These are phyloP conservation scores for Sugiyamaella qingdaonensis DNA, from an alignment of 805 yeast genomes.

Conservation along the genomic window DNA sequence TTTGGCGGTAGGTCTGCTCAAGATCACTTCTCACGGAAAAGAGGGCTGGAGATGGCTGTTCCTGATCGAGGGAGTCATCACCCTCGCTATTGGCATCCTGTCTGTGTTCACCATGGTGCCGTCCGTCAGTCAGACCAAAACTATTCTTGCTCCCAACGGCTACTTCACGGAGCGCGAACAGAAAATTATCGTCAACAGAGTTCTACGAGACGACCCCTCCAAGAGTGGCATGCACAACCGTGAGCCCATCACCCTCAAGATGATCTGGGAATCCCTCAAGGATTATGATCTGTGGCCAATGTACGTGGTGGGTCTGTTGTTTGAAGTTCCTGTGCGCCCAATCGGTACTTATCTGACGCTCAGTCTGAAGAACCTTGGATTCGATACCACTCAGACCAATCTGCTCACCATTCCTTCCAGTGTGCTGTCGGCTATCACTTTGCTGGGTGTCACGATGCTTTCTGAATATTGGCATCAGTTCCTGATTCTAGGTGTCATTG, in stretches of 20 bases:
- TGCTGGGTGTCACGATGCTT: conserved; percentile 24
- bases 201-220: conserved; percentile 59
- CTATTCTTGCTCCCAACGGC: conserved; percentile 44
- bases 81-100: conserved; percentile 46
- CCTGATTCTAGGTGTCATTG: conserved; percentile 29
- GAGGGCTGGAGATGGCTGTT: conserved; percentile 64
- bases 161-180: conserved; percentile 53
- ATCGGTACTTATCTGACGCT: conserved; percentile 44
- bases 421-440: conserved; percentile 21
- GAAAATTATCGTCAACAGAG: conserved; percentile 53
- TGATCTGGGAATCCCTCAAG: conserved; percentile 37
- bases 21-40: conserved; percentile 40
- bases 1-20: conserved; percentile 48
- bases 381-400: conserved; percentile 48
- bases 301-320: conserved; percentile 44
- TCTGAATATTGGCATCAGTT: conserved; percentile 19
- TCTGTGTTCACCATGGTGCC: conserved; percentile 48
- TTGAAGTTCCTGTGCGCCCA: conserved; percentile 38
- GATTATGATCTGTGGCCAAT: conserved; percentile 57
- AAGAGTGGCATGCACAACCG: conserved; percentile 64
- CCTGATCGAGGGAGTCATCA: conserved; percentile 53
- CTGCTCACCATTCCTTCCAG: conserved; percentile 40
- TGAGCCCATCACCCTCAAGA: conserved; percentile 43
- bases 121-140: conserved; percentile 46
- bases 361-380: conserved; percentile 47